phyloP scores from a whole-genome alignment of 2,329 filamentous ascomycete species.

The Ramularia collo-cygni region DNA sequence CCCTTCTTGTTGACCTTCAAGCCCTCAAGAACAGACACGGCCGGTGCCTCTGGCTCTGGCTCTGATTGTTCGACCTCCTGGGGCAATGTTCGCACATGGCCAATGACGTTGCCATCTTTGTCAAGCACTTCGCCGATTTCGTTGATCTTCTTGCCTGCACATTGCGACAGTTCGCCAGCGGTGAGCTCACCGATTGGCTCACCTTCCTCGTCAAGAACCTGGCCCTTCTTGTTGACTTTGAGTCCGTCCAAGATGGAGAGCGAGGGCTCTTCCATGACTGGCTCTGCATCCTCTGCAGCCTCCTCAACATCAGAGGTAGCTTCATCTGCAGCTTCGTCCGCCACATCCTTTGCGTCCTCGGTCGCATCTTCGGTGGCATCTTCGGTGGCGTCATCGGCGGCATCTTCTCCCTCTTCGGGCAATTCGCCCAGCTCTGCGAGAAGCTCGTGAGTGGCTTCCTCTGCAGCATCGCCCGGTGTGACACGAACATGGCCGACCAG shows the following conservation, averaged over 20 bases:
- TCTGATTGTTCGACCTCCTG: slow-evolving; percentile 33
- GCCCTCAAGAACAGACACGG: slow-evolving; percentile 43
- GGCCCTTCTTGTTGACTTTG: slow-evolving; percentile 54
- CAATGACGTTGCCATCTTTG: slow-evolving; percentile 57
- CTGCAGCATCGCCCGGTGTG: slow-evolving; percentile 44
- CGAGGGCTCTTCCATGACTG: slow-evolving; percentile 29
- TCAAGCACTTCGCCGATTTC: slow-evolving; percentile 59
- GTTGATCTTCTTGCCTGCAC: slow-evolving; percentile 60
- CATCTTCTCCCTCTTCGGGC: slow-evolving; percentile 29
- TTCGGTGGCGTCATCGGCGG: slow-evolving; percentile 21
- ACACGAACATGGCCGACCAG: slow-evolving; percentile 45
- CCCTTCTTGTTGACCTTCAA: slow-evolving; percentile 55
- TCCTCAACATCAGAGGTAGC: slow-evolving; percentile 23
- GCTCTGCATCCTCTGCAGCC: slow-evolving; percentile 21
- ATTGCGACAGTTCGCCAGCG: slow-evolving; percentile 54
- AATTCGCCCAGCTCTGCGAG: slow-evolving; percentile 43
- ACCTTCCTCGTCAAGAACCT: slow-evolving; percentile 47
- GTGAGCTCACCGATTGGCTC: slow-evolving; percentile 48
- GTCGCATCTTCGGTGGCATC: slow-evolving; percentile 17
- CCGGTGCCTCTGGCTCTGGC: slow-evolving; percentile 24
- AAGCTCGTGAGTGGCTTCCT: slow-evolving; percentile 43
- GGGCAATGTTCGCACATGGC: slow-evolving; percentile 50
- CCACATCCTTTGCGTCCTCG: slow-evolving; percentile 10
- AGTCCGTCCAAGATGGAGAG: slow-evolving; percentile 45
- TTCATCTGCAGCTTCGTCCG: slow-evolving; percentile 15